Evolutionary conservation across 1,139 yeast species (phyloP), one percentile per base, ranked within the genome.

Genomic region (Scheffersomyces lignicola): DNA sequence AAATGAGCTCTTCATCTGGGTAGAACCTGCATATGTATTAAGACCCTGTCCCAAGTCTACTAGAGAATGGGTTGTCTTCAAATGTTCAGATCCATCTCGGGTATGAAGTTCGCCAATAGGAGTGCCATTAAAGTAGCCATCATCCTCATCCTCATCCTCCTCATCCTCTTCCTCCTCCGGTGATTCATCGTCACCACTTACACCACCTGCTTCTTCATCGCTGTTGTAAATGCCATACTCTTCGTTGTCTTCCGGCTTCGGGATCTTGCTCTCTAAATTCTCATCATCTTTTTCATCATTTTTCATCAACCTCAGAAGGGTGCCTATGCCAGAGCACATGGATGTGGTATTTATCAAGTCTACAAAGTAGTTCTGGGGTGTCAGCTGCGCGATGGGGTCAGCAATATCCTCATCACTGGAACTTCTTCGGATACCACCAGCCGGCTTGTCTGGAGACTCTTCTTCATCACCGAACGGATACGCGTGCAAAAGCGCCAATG

Each of bases 281-380:
- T 30, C 31, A 11, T 24, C 29, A 18, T 31, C 38, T 10, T 31
- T 26, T 22, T 26, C 34, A 16, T 18, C 31, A 22, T 12, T 43
- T 49, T 21, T 52, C 21, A 29, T 34, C 25, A 37, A 24, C 43
- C 25, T 49, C 36, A 17, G 44, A 39, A 38, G 18, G 10, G 40
- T 22, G 12, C 59, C 54, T 45, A 72, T 60, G 4, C 80, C 81
- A 2, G 74, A 73, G 48, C 69, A 74, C 36, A 75, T 65, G 41
- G 76, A 69, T 0, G 81, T 77, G 0, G 79, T 65, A 1, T 81
- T 72, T 31, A 77, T 52, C 34, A 76, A 47, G 1, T 73, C 71
- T 1, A 74, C 76, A 44, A 77, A 51, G 36, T 52, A 56, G 38
- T 48, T 49, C 31, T 43, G 45, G 3, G 52, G 43, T 21, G 39